phyloP scores from a whole-genome alignment of 768 basidiomycete genomes.

The Candolleomyces eurysporus region DNA sequence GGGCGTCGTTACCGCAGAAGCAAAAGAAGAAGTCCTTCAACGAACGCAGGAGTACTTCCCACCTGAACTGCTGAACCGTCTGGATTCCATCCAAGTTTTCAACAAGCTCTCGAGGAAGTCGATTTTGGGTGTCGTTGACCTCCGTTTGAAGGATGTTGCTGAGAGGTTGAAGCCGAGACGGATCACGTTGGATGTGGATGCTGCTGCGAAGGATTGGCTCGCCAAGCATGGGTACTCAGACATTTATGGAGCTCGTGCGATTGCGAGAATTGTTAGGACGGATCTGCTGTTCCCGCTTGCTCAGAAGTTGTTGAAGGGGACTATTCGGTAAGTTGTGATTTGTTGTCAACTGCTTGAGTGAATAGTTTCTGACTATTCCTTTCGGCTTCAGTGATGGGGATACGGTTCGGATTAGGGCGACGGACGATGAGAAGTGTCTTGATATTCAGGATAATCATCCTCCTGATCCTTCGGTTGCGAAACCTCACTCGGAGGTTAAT shows the following conservation, averaged over 20 bases:
- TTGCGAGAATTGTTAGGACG: conserved; percentile 81
- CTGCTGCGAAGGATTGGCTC: conserved; percentile 63
- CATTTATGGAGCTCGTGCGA: conserved; percentile 83
- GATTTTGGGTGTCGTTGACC: conserved; percentile 74
- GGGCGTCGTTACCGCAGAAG: conserved; percentile 63
- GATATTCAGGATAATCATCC: conserved; percentile 10
- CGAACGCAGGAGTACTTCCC: conserved; percentile 81
- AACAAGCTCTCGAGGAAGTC: conserved; percentile 79
- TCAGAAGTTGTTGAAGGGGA: conserved; percentile 74
- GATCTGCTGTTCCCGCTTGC: conserved; percentile 83
- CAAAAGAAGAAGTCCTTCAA: conserved; percentile 67
- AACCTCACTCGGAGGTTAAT: conserved; percentile 10
- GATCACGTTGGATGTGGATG: conserved; percentile 71
- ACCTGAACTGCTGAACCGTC: conserved; percentile 85
- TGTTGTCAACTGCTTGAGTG: not conserved
- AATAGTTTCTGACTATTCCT: not conserved
- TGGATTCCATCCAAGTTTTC: conserved; percentile 87
- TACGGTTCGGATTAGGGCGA: not conserved
- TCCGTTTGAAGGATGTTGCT: conserved; percentile 75
- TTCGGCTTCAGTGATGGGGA: conserved; percentile 5
- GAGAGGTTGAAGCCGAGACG: conserved; percentile 59
- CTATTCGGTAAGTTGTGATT: conserved; percentile 44
- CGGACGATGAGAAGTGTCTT: not conserved
- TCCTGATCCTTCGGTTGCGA: conserved; percentile 7
- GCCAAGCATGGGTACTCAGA: conserved; percentile 79